Evolutionary conservation across 2,329 filamentous ascomycete species (phyloP), one percentile per base, ranked within the genome.

Genomic region (Onygenales sp.): DNA sequence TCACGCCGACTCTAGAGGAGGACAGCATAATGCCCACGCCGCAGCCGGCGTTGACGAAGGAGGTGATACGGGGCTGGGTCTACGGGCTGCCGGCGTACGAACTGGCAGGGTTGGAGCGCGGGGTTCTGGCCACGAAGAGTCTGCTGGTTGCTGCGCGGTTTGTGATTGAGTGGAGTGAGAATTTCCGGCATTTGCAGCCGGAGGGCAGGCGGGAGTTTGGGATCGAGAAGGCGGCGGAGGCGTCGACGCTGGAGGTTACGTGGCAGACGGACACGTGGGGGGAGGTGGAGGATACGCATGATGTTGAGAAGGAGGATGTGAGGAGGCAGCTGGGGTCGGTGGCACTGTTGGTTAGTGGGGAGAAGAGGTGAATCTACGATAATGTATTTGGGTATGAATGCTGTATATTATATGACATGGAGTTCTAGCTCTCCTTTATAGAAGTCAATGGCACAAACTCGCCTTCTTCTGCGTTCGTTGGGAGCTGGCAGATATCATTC

Each of bases 221-320:
- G 0, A 84, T 94, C 10, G 87, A 95, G 63, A 84, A 95, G 66
- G 92, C 91, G 0, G 84, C 88, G 0, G 77, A 79, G 63, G 85
- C 86, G 11, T 84, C 86, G 5, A 95, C 81, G 62, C 69, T 94
- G 43, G 93, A 98, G 75, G 89, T 95, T 13, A 78, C 82, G 58
- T 96, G 89, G 85, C 93, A 98, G 78, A 94, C 85, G 1, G 75
- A 80, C 32, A 84, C 87, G 71, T 97, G 93, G 92, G 93, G 93
- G 7, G 91, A 95, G 75, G 93, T 98, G 0, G 93, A 98, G 69
- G 91, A 98, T 71, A 95, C 91, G 32, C 93, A 98, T 72, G 93
- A 98, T 75, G 93, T 98, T 1, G 87, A 95, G 63, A 87, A 85
- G 69, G 92, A 95, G 70, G 93, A 98, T 70, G 62, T 97, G 59